Evolutionary conservation across 2,329 filamentous ascomycete genomes (phyloP), one percentile per base, ranked within the genome.

Genomic region (Fusarium guadeloupense): DNA sequence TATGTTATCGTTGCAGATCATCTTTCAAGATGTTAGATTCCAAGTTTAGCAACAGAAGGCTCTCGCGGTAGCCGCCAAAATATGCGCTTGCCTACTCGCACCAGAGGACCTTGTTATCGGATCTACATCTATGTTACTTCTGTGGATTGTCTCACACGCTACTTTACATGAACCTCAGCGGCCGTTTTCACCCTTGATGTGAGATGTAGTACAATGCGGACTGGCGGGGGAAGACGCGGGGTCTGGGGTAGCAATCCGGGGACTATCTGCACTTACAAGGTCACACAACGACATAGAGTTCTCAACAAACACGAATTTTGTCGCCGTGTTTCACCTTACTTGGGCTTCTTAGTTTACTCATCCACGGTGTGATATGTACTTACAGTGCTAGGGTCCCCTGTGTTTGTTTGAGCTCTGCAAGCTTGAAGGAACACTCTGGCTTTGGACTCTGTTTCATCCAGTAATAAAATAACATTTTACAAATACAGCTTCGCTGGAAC

Each of bases 181-280:
- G 23, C 39, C 25, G 28, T 35, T 38, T 41, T 35, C 4, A 6
- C n/a, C n/a, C n/a, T n/a, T n/a, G n/a, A n/a, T n/a, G n/a, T 16
- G 6, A 35, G 14, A 21, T 40, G 34, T 25, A 26, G 10, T 34
- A 35, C n/a, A 37, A 46, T 20, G 26, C 13, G 30, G 20, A 10
- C 13, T 48, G 31, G n/a, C 26, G 14, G 42, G 35, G 16, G 37
- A 39, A 33, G 57, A 61, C 51, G 58, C 40, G 62, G 65, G 62
- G 65, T 66, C 48, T 43, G 54, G 59, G 50, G 50, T 54, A 45
- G 25, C 21, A 30, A 52, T 21, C 34, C 39, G 30, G 25, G 23
- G 44, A 34, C 60, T 51, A 45, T 42, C 41, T n/a, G 28, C 38
- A 20, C 25, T 31, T 35, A n/a, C 38, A 31, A 38, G n/a, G 13